A percentile compares a stretch with the other conserved stretches of the same genome.
phyloP scores from a whole-genome alignment of 2,329 filamentous ascomycete genomes.

The Sporothrix variecibatus region DNA sequence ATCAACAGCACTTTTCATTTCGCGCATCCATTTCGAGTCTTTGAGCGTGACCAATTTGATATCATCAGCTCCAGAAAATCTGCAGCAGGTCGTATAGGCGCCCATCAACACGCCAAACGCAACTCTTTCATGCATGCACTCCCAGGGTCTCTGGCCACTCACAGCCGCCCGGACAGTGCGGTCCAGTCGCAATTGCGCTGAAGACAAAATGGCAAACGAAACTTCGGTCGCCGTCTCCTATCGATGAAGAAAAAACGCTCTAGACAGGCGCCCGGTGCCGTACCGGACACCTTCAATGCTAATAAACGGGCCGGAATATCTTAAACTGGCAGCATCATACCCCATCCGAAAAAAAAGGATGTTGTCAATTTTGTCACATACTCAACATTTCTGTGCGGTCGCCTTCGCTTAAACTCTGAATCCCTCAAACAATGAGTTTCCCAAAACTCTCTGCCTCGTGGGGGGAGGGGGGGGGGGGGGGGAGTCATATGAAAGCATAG shows the following conservation, averaged over 20 bases:
- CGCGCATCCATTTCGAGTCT: neutral
- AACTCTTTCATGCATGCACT: slow-evolving; percentile 10
- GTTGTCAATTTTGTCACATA: neutral
- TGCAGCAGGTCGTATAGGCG: neutral
- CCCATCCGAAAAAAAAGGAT: neutral
- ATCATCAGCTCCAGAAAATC: neutral
- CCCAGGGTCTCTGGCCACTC: neutral
- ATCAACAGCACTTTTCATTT: neutral
- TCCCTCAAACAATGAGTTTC: neutral
- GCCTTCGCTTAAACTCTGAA: neutral
- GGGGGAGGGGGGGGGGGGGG: no score
- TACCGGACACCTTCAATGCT: neutral
- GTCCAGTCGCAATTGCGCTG: neutral
- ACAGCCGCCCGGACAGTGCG: neutral
- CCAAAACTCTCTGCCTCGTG: neutral
- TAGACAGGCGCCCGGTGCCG: neutral
- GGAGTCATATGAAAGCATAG: neutral
- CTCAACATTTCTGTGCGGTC: neutral
- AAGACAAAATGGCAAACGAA: neutral
- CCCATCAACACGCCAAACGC: neutral
- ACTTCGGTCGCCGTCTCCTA: neutral
- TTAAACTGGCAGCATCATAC: neutral
- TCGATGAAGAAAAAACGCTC: neutral
- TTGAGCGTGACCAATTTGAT: neutral
- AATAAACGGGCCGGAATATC: neutral